Evolutionary conservation across 2,329 filamentous ascomycete species (phyloP).

Genomic region (Fusarium albidum): DNA sequence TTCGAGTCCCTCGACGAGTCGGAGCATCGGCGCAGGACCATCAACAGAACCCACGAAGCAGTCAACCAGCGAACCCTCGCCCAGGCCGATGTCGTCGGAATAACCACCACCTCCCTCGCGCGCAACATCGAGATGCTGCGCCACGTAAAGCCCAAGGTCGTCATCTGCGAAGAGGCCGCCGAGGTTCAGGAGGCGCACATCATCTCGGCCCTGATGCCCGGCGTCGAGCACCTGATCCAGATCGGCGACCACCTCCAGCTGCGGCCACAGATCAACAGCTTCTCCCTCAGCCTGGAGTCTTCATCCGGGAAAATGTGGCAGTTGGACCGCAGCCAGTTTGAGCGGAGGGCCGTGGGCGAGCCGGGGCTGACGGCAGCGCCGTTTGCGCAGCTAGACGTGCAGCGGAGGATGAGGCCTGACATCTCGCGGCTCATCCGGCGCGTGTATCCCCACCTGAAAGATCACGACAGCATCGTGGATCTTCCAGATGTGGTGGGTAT

Average conservation of each 20-base stretch:
- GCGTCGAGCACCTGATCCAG: constrained; percentile 65
- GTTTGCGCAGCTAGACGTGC: constrained; percentile 57
- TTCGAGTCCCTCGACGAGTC: constrained; percentile 4
- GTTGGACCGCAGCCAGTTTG: constrained; percentile 50
- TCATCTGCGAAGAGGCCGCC: constrained; percentile 71
- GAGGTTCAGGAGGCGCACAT: constrained; percentile 70
- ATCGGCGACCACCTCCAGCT: constrained; percentile 71
- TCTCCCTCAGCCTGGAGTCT: constrained; percentile 49
- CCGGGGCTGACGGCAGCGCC: constrained; percentile 37
- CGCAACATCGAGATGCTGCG: constrained; percentile 56
- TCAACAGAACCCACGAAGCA: constrained; percentile 36
- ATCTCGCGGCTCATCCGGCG: constrained; percentile 68
- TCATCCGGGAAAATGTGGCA: constrained; percentile 15
- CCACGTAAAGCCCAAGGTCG: constrained; percentile 57
- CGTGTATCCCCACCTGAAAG: constrained; percentile 64
- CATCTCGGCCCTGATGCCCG: constrained; percentile 63
- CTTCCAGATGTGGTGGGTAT: constrained; percentile 63
- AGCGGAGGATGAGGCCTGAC: constrained; percentile 71
- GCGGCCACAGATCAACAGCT: constrained; percentile 64
- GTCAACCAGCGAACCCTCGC: constrained; percentile 46
- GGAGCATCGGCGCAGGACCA: background rate
- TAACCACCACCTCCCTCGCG: constrained; percentile 66
- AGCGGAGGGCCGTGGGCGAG: constrained; percentile 41
- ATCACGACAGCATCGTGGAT: constrained; percentile 50
- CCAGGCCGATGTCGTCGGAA: constrained; percentile 57